Base-by-base conservation (phyloP, 352 stramenopile genomes). In the Phytophthora gonapodyides region DNA sequence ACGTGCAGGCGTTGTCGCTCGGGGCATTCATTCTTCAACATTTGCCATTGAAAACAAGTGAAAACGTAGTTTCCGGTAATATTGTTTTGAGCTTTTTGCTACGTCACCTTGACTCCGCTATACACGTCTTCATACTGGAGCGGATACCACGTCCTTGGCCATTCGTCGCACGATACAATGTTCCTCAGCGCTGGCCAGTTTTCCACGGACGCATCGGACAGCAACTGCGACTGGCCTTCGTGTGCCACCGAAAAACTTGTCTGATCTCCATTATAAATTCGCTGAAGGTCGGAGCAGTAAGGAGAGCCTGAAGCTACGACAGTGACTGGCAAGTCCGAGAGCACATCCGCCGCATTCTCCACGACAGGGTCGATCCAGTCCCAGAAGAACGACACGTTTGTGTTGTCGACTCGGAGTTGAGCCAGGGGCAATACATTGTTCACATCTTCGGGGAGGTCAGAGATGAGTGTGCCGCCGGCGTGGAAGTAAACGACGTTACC, bases 351-450 rank as follows among this genome's bases (percentile, higher is more conserved):
- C 4, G 12, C 38, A 44, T 44, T 44, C 17, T 11, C 15, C 13
- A 44, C n/a, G 38, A 19, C 38, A 44, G 11, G 10, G 6, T 44
- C 38, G 11, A 44, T 44, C 38, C 38, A 44, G 10, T n/a, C 12
- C 38, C 38, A 44, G 38, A 44, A 44, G 38, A 44, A 44, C 11
- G 38, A 44, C 38, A 44, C 38, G 38, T 44, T 44, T 15, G 38
- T 44, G 38, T 44, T 44, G 17, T 44, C 38, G 13, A 44, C 38
- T 10, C n/a, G 13, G 19, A 44, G 38, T 17, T 49, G 42, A 10
- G 34, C 3, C 19, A 49, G 11, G 4, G 42, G 34, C 16, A 12
- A 15, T 11, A 12, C 24, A 33, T 49, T 12, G 19, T 19, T 49
- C 17, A 38, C 45, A n/a, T 37, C 17, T 5, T 21, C 19, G 7